Evolutionary conservation across 371 early-diverging fungal genomes (phyloP), one percentile per base, ranked within the genome.

Genomic region (Mortierella sp.): DNA sequence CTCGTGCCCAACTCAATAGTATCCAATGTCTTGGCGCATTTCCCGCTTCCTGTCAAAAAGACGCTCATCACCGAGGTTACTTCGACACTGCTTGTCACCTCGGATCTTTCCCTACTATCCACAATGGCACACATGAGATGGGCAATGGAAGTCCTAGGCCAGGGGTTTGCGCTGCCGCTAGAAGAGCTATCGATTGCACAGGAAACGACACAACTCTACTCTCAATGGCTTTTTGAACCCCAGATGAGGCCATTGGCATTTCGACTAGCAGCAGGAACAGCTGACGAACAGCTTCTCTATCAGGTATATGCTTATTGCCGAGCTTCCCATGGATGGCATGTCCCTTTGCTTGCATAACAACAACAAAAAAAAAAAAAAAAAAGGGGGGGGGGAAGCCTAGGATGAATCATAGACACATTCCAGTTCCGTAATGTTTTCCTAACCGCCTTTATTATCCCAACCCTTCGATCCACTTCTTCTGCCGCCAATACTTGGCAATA

Each of bases 131-230:
- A 96, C 80, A 94, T 96, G 32, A 86, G 87, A 64, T 96, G 95
- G 95, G 90, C 88, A 57, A 93, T 94, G 94, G 95, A 94, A 80
- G 90, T 94, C 6, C 77, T 95, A 22, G 96, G 95, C 1, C 94
- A 94, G 80, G 95, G 95, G 2, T 93, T 96, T 64, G 85, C 88
- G 39, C 84, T 96, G 43, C 95, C 95, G 0, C 84, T 94, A 64
- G 94, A 96, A 68, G 93, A 95, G 58, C 85, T 92, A 73, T 77
- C 83, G 49, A 93, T 94, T 28, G 86, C 88, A 22, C 89, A 90
- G 72, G 89, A 90, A 66, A 84, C 93, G 12, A 90, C 87, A 32
- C 89, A 87, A 26, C 83, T 92, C 20, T 96, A 95, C 83, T 86
- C 90, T 10, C 88, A 90, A 45, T 96, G 96, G 96, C 83, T 96